These are phyloP conservation scores for Fusarium nurragi DNA, from an alignment of 2,329 filamentous ascomycete genomes.

Conservation along the genomic window DNA sequence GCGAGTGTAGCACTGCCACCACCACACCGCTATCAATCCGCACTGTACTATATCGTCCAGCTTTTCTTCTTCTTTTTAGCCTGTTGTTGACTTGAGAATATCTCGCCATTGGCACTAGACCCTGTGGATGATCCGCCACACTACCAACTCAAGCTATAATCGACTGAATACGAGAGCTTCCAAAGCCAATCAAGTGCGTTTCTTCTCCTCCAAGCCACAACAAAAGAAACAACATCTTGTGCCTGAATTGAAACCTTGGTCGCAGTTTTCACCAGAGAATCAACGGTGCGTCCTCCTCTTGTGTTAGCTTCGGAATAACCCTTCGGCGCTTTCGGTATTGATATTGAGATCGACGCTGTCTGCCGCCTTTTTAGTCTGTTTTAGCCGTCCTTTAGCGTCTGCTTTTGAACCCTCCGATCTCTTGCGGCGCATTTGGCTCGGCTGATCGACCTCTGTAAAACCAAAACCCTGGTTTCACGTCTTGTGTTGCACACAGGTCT, in stretches of 20 bases:
- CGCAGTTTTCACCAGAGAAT: slow-evolving; percentile 17
- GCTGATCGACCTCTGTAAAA: slow-evolving; percentile 26
- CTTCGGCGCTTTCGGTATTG: slow-evolving; percentile 28
- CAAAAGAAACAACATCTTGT: slow-evolving; percentile 3
- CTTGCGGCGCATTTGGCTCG: slow-evolving; percentile 19
- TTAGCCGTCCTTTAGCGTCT: slow-evolving; percentile 15
- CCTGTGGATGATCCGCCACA: neutral
- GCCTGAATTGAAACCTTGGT: slow-evolving; percentile 20
- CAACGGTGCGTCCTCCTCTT: slow-evolving; percentile 14
- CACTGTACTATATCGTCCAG: slow-evolving; percentile 29
- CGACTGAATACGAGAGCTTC: slow-evolving; percentile 6
- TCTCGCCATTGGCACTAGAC: slow-evolving; percentile 9
- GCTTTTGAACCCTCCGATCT: slow-evolving; percentile 24
- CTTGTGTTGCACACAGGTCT: slow-evolving; percentile 8
- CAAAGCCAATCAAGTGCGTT: neutral
- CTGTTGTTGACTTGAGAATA: neutral
- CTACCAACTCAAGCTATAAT: neutral
- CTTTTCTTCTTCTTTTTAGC: slow-evolving; percentile 1
- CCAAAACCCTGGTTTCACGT: slow-evolving; percentile 22
- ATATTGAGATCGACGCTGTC: slow-evolving; percentile 30
- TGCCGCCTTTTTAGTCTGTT: slow-evolving; percentile 23
- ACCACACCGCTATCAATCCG: slow-evolving; percentile 18
- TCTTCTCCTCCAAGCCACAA: neutral
- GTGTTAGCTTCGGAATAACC: slow-evolving; percentile 22
- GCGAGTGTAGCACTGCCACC: neutral